Base-by-base conservation (phyloP, 148 eudicot genomes). In the Bassia scoparia region DNA sequence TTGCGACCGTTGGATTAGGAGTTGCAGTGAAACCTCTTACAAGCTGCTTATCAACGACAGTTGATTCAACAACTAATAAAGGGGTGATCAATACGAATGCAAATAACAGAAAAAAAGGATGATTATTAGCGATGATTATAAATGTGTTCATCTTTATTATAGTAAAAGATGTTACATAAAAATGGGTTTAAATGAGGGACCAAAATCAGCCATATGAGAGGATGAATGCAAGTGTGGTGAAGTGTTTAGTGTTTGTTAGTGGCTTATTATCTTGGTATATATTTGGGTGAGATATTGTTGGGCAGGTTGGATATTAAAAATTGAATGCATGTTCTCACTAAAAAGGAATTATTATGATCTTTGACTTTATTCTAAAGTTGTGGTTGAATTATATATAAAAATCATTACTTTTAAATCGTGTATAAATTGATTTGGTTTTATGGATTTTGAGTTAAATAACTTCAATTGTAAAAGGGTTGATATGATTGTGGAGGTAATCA, bases 11-110 rank as follows among this genome's bases (percentile, higher is more conserved):
- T 55, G 89, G 81, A 78, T 86, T 70, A 2, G 96, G 98, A 41
- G 81, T 76, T 61, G 81, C 85, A 23, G 72, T 72, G 83, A 86
- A 95, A 30, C 97, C 97, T 50, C 17, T 72, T 49, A 75, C 68
- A 24, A 95, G 86, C 79, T 86, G 78, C 52, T 80, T 76, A 43
- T 76, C 20, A 55, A 38, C 11, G 16, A 75, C 70, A 23, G 79
- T 67, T 70, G 77, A 27, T 60, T 81, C 27, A 49, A 69, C 46
- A n/a, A n/a, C n/a, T 61, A 62, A 31, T 29, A 68, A 18, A 64
- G 35, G 61, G 38, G 18, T n/a, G 4, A 52, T 30, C 10, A 64
- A 27, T 31, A 61, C 12, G 3, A 38, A 7, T 59, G 11, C 26
- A n/a, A 63, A 23, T 4, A 54, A 24, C 1, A 63, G 24, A 46